These are phyloP conservation scores for Mycena metata DNA, from an alignment of 768 basidiomycete species.

Conservation along the genomic window DNA sequence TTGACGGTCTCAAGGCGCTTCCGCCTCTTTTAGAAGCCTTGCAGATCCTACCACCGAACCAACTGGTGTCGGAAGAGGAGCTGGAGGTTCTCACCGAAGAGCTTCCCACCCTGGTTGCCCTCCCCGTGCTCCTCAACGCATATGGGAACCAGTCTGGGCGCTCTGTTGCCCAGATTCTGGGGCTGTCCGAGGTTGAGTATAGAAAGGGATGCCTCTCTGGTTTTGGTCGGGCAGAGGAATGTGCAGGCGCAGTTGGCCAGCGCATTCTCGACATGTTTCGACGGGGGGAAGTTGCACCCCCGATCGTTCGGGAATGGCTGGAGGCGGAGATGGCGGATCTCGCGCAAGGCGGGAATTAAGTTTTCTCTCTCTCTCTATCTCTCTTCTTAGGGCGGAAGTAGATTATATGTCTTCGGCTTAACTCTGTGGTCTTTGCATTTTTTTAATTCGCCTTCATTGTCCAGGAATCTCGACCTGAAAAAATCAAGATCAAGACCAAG, in stretches of 20 bases:
- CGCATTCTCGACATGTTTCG: constrained; percentile 67
- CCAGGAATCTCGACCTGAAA: not conserved
- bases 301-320: constrained; percentile 63
- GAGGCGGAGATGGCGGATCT: constrained; percentile 57
- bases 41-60: constrained; percentile 40
- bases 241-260: constrained; percentile 68
- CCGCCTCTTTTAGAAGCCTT: constrained; percentile 69
- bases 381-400: constrained; percentile 21
- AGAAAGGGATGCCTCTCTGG: constrained; percentile 78
- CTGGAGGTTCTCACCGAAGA: constrained; percentile 70
- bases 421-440: constrained; percentile 17
- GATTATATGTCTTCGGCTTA: constrained; percentile 19
- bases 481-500: not conserved
- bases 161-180: constrained; percentile 68
- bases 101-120: constrained; percentile 79
- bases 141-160: constrained; percentile 52
- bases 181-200: constrained; percentile 73
- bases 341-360: constrained; percentile 21
- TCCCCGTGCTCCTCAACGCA: constrained; percentile 74
- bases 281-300: constrained; percentile 46
- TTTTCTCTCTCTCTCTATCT: constrained; percentile 7
- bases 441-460: constrained; percentile 5
- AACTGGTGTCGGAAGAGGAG: constrained; percentile 48
- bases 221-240: constrained; percentile 85
- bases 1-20: constrained; percentile 72